Percentiles rank a stretch among this genome's conserved stretches.
phyloP scores from a whole-genome alignment of 2,329 filamentous ascomycete species.

The Chrysoporthe cubensis region DNA sequence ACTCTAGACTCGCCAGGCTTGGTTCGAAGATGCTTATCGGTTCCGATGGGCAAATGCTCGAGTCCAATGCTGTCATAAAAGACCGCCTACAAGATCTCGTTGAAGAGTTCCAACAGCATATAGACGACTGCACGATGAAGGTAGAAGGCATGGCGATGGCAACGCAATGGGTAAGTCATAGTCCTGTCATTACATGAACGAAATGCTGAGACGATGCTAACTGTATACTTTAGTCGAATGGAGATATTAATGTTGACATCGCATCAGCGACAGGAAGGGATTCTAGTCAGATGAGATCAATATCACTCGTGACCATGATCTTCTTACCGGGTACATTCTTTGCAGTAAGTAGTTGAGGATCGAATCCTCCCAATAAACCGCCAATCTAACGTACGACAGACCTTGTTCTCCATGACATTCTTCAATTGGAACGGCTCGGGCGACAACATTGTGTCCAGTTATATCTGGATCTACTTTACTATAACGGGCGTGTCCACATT shows the following conservation, averaged over 20 bases:
- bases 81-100: conserved; percentile 30
- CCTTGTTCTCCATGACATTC: conserved; percentile 35
- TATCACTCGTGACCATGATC: conserved; percentile 38
- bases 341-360: conserved; percentile 30
- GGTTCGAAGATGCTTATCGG: neutral
- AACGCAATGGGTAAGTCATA: conserved; percentile 38
- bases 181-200: neutral
- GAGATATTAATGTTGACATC: conserved; percentile 38
- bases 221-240: conserved; percentile 32
- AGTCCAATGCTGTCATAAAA: neutral
- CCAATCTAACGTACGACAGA: conserved; percentile 19
- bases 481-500: neutral
- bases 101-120: conserved; percentile 39
- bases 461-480: conserved; percentile 33
- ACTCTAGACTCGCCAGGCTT: too few species aligned
- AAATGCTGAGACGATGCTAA: neutral
- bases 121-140: conserved; percentile 39
- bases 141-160: conserved; percentile 42
- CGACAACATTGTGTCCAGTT: conserved; percentile 27
- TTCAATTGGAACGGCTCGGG: conserved; percentile 33
- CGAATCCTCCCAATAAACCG: too few species aligned
- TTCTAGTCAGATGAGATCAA: conserved; percentile 36
- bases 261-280: conserved; percentile 35
- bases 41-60: neutral
- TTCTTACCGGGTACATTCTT: conserved; percentile 40